Conservation (phyloP, 1,139 yeast species). For the Keqinozyma sinolaborantium region DNA sequence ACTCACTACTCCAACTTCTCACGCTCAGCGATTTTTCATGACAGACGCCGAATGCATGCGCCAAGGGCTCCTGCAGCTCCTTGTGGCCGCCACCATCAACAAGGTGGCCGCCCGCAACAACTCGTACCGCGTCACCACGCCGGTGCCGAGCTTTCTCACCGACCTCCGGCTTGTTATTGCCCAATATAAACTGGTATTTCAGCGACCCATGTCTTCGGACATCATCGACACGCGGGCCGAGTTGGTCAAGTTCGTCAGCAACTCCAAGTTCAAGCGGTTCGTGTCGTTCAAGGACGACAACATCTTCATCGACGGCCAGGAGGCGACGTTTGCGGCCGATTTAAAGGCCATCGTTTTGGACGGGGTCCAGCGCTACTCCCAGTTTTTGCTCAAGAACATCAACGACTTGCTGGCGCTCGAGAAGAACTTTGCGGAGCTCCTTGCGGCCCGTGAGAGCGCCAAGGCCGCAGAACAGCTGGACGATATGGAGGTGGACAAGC, state of each 20-base stretch:
- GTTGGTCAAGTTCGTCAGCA: conserved; percentile 5
- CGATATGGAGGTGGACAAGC: not conserved
- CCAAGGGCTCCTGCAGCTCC: conserved; percentile 19
- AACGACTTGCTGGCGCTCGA: conserved; percentile 18
- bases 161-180: conserved; percentile 1
- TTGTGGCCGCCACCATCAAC: conserved; percentile 30
- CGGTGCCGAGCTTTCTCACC: conserved; percentile 6
- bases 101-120: conserved; percentile 6
- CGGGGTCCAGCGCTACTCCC: conserved; percentile 22
- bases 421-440: conserved; percentile 1
- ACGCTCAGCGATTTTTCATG: conserved; percentile 5
- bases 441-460: not conserved
- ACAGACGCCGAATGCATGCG: conserved; percentile 11
- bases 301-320: conserved; percentile 1
- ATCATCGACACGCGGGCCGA: conserved; percentile 8
- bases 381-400: conserved; percentile 22
- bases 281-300: conserved; percentile 9
- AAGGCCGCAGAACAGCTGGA: not conserved
- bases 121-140: conserved; percentile 6
- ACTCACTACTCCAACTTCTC: conserved; percentile 1
- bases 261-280: conserved; percentile 7
- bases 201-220: conserved; percentile 8
- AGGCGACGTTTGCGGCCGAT: conserved; percentile 7
- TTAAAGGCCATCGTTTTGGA: conserved; percentile 18
- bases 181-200: conserved; percentile 8